These are phyloP conservation scores for Xerocomellus dryophilus DNA, from an alignment of 768 basidiomycete genomes.

Conservation along the genomic window DNA sequence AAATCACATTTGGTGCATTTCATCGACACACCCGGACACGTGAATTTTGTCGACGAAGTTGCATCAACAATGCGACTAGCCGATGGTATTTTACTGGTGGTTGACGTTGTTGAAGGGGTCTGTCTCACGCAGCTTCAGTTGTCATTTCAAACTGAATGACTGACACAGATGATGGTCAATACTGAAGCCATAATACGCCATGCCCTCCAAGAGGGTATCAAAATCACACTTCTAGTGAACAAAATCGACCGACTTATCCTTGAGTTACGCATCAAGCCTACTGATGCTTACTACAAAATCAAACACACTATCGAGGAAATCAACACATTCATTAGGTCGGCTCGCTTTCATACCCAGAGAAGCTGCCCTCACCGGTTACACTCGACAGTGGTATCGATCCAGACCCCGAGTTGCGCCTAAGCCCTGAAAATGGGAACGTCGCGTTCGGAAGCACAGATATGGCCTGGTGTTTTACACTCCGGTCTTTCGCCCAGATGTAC, in stretches of 20 bases:
- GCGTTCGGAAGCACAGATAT: slow-evolving; percentile 97
- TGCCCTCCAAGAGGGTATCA: slow-evolving; percentile 82
- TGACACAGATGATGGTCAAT: slow-evolving; percentile 79
- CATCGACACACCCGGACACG: slow-evolving; percentile 97
- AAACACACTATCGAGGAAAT: slow-evolving; percentile 99
- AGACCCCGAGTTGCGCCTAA: slow-evolving; percentile 81
- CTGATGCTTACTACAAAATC: slow-evolving; percentile 98
- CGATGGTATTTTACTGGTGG: slow-evolving; percentile 90
- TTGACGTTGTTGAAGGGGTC: slow-evolving; percentile 98
- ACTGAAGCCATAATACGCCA: slow-evolving; percentile 87
- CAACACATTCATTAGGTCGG: slow-evolving; percentile 90
- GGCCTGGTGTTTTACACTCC: slow-evolving; percentile 95
- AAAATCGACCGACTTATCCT: slow-evolving; percentile 97
- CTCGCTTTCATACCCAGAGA: background rate
- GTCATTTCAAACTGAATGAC: slow-evolving; percentile 11
- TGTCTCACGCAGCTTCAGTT: slow-evolving; percentile 28
- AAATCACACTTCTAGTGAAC: slow-evolving; percentile 92
- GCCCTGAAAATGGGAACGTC: slow-evolving; percentile 94
- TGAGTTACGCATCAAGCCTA: slow-evolving; percentile 91
- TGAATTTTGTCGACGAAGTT: slow-evolving; percentile 98
- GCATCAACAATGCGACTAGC: slow-evolving; percentile 81
- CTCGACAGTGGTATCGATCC: slow-evolving; percentile 71
- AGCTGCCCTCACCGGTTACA: background rate
- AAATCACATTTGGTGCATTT: slow-evolving; percentile 94
- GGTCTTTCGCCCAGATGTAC: slow-evolving; percentile 95